A percentile compares a stretch with the other conserved stretches of the same genome.
Conservation (phyloP, 2,329 filamentous ascomycete genomes). For the Trichophyton equinum region DNA sequence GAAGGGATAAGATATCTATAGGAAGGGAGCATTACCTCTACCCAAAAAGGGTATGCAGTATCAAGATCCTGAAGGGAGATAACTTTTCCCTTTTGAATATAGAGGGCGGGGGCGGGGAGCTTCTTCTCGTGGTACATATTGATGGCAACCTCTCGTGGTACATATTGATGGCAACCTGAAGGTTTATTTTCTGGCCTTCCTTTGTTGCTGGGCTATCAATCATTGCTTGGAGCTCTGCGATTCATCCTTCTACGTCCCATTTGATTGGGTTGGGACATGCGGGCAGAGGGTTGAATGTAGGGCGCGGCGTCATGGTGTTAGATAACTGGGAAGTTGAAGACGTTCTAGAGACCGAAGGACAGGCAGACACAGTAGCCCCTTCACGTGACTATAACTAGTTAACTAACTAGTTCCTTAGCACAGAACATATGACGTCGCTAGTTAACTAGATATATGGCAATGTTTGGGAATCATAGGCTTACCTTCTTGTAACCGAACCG, state of each 20-base stretch:
- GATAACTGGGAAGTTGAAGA: no score
- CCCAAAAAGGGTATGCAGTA: conserved; percentile 5
- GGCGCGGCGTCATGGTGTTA: no score
- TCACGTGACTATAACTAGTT: no score
- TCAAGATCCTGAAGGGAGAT: conserved; percentile 1
- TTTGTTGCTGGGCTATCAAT: conserved; percentile 8
- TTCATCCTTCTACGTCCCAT: conserved; percentile 7
- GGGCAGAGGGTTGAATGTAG: not conserved
- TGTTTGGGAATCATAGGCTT: no score
- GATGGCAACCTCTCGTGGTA: conserved; percentile 8
- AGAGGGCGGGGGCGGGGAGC: not conserved
- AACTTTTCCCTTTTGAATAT: conserved; percentile 8
- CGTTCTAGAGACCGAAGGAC: no score
- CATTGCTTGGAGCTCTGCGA: conserved; percentile 9
- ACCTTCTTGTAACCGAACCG: no score
- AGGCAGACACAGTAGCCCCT: no score
- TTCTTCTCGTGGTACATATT: conserved; percentile 6
- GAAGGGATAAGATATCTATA: not conserved
- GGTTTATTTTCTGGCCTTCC: conserved; percentile 10
- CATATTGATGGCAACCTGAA: conserved; percentile 8
- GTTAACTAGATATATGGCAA: no score
- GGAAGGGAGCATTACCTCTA: conserved; percentile 8
- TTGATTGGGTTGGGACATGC: conserved; percentile 9
- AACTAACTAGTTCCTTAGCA: no score
- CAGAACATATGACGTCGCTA: no score